Evolutionary conservation across 108 stramenopile species (phyloP).

Genomic region (Pelagomonas calceolata): DNA sequence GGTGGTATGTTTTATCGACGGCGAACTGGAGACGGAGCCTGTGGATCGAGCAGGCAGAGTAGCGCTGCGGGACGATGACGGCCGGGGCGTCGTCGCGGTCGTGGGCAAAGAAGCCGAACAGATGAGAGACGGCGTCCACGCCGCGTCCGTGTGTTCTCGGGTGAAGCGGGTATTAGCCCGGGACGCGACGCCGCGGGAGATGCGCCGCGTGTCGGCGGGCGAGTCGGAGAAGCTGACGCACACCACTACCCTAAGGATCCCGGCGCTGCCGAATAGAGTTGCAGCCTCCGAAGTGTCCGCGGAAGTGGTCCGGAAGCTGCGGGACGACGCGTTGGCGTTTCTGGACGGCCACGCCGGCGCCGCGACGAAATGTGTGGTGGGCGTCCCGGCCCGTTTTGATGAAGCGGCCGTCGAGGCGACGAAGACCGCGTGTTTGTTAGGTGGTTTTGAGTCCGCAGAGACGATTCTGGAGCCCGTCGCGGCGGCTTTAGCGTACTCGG

Average conservation of each 20-base stretch:
- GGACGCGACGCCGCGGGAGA: constrained; percentile 15
- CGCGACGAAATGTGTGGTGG: constrained; percentile 49
- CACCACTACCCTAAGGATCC: not conserved
- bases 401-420: constrained; percentile 74
- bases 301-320: constrained; percentile 51
- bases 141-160: constrained; percentile 22
- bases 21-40: not conserved
- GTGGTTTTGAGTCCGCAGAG: constrained; percentile 69
- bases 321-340: constrained; percentile 27
- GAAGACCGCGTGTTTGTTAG: constrained; percentile 60
- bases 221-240: not conserved
- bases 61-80: not conserved
- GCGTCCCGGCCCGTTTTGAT: constrained; percentile 90
- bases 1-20: constrained; percentile 37
- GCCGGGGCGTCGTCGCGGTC: not conserved
- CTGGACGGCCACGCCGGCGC: not conserved
- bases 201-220: constrained; percentile 11
- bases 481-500: constrained; percentile 80
- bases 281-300: constrained; percentile 65
- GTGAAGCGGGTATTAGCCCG: constrained; percentile 33
- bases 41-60: not conserved
- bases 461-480: constrained; percentile 86
- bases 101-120: constrained; percentile 12
- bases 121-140: constrained; percentile 4
- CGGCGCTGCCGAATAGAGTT: constrained; percentile 9